These are phyloP conservation scores for Glomus cerebriforme DNA, from an alignment of 192 early-diverging fungal genomes.

Conservation along the genomic window DNA sequence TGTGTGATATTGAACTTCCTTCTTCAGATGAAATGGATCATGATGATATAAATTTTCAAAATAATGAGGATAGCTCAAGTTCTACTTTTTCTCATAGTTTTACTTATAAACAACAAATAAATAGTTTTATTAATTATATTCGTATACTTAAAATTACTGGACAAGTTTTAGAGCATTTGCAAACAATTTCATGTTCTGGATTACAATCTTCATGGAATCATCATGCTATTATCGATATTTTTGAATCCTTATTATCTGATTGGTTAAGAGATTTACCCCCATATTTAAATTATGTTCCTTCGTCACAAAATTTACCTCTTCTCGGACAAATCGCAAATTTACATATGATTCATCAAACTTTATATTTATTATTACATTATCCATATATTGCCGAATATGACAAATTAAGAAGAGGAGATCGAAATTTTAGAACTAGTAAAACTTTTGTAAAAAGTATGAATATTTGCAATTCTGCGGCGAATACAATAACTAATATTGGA, in stretches of 20 bases:
- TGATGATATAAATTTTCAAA: neutral
- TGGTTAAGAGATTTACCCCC: conserved; percentile 50
- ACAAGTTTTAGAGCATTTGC: conserved; percentile 48
- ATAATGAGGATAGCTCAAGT: neutral
- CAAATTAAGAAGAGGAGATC: neutral
- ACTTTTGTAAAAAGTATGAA: conserved; percentile 18
- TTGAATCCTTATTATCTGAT: conserved; percentile 39
- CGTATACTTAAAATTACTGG: conserved; percentile 51
- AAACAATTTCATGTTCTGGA: conserved; percentile 23
- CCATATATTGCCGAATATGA: conserved; percentile 15
- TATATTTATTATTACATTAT: conserved; percentile 24
- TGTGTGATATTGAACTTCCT: conserved; percentile 31
- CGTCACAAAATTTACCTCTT: conserved; percentile 11
- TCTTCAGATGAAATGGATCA: conserved; percentile 25
- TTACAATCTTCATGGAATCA: conserved; percentile 36
- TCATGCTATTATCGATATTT: conserved; percentile 42
- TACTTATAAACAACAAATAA: conserved; percentile 8
- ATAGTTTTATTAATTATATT: conserved; percentile 48
- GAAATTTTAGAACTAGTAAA: neutral
- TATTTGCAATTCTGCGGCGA: conserved; percentile 15
- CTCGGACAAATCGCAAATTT: conserved; percentile 14
- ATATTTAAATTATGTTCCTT: conserved; percentile 41
- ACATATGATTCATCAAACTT: conserved; percentile 24
- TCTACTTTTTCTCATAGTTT: conserved; percentile 3
- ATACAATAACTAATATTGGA: conserved; percentile 22